A percentile compares a stretch with the other conserved stretches of the same genome.
phyloP scores from a whole-genome alignment of 2,329 filamentous ascomycete species.

The Beauveria varroae region DNA sequence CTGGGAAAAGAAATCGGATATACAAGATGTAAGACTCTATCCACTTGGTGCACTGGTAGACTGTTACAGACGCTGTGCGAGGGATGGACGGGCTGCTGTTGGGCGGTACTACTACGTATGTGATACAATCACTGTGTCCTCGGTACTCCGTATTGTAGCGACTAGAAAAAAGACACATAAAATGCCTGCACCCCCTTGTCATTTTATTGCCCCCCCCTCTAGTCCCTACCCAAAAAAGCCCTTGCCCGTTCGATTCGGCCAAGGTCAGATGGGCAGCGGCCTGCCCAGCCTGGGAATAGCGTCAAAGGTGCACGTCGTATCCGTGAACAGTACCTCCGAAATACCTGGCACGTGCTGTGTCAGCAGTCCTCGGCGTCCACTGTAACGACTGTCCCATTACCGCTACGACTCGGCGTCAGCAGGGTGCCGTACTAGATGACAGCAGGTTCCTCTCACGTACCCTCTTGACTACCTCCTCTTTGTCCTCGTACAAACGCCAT shows the following conservation, averaged over 20 bases:
- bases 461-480: no score
- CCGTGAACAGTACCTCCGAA: background rate
- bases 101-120: background rate
- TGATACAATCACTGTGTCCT: background rate
- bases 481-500: background rate
- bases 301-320: background rate
- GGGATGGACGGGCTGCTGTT: background rate
- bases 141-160: background rate
- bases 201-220: no score
- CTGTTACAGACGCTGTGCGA: background rate
- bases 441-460: no score
- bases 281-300: constrained; percentile 1
- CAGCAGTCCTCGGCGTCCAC: no score
- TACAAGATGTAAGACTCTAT: background rate
- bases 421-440: no score
- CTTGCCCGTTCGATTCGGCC: background rate
- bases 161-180: background rate
- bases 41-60: background rate
- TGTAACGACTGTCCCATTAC: no score
- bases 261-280: background rate
- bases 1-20: no score
- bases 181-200: background rate
- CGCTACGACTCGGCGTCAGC: no score
- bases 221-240: no score
- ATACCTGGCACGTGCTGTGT: no score